Evolutionary conservation across 371 early-diverging fungal species (phyloP).

Genomic region (Funneliformis caledonium): DNA sequence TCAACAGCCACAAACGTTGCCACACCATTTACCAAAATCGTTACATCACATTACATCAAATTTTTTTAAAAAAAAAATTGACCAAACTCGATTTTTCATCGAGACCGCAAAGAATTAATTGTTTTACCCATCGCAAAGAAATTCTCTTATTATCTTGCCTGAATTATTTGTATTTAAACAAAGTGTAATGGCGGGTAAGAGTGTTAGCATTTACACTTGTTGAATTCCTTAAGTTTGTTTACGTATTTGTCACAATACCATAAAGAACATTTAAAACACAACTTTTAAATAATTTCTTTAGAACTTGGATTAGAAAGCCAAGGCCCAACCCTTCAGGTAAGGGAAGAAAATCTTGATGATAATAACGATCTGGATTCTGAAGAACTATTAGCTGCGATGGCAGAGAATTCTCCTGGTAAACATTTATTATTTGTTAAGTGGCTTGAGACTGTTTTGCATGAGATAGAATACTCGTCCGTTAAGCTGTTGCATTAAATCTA

Average conservation of each 20-base stretch:
- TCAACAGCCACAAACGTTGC: background rate
- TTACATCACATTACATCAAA: background rate
- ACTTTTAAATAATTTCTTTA: background rate
- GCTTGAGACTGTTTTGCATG: background rate
- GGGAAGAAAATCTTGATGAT: conserved; percentile 34
- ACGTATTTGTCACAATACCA: background rate
- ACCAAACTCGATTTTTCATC: background rate
- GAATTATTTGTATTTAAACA: background rate
- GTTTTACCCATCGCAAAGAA: background rate
- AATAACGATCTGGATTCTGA: conserved; percentile 19
- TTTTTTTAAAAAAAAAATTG: background rate
- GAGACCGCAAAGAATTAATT: background rate
- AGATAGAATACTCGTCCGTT: background rate
- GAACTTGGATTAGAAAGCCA: conserved; percentile 15
- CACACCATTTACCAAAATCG: background rate
- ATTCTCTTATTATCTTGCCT: background rate
- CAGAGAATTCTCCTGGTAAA: conserved; percentile 27
- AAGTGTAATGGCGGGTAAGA: background rate
- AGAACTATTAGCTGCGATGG: conserved; percentile 16
- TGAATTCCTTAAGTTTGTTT: background rate
- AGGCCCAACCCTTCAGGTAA: conserved; percentile 25
- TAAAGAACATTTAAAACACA: background rate
- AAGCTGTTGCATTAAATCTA: background rate
- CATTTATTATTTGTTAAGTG: background rate
- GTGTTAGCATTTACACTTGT: no score